Evolutionary conservation across 345 rosid species (phyloP).

Genomic region (Aurinia saxatilis): DNA sequence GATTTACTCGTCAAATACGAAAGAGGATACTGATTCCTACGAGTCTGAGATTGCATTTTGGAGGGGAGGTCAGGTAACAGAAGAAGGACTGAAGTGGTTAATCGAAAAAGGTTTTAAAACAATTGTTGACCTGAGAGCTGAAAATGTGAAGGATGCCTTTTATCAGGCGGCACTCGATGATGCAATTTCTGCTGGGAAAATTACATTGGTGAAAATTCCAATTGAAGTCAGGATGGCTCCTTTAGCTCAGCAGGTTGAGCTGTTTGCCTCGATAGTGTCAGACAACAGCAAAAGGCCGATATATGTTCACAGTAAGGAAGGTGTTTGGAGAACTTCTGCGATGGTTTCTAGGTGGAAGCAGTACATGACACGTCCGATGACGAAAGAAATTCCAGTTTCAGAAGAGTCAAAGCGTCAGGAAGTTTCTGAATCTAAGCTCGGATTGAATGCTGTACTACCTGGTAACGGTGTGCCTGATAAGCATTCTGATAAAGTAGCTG

Average conservation of each 20-base stretch:
- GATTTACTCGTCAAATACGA: constrained; percentile 50
- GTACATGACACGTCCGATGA: constrained; percentile 51
- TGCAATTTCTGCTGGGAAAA: constrained; percentile 51
- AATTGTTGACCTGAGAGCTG: constrained; percentile 82
- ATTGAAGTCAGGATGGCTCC: constrained; percentile 83
- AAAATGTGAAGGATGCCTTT: constrained; percentile 68
- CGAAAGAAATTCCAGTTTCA: constrained; percentile 26
- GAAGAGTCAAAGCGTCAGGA: constrained; percentile 32
- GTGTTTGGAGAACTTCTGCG: constrained; percentile 79
- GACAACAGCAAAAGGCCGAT: constrained; percentile 71
- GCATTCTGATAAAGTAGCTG: constrained; percentile 22
- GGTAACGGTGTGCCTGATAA: constrained; percentile 18
- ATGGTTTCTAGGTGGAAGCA: constrained; percentile 97
- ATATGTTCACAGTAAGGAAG: constrained; percentile 93
- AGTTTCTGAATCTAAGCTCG: constrained; percentile 24
- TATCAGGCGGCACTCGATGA: constrained; percentile 59
- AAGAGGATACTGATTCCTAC: constrained; percentile 38
- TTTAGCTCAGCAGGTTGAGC: constrained; percentile 82
- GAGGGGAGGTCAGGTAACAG: constrained; percentile 88
- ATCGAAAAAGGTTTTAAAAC: constrained; percentile 70
- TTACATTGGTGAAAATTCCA: constrained; percentile 64
- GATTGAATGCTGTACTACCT: constrained; percentile 30
- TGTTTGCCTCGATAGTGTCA: constrained; percentile 72
- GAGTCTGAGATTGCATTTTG: constrained; percentile 77
- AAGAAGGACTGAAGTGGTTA: constrained; percentile 83